Evolutionary conservation across 441 rosid genomes (phyloP), one percentile per base, ranked within the genome.

Genomic region (Erodium chrysanthum): DNA sequence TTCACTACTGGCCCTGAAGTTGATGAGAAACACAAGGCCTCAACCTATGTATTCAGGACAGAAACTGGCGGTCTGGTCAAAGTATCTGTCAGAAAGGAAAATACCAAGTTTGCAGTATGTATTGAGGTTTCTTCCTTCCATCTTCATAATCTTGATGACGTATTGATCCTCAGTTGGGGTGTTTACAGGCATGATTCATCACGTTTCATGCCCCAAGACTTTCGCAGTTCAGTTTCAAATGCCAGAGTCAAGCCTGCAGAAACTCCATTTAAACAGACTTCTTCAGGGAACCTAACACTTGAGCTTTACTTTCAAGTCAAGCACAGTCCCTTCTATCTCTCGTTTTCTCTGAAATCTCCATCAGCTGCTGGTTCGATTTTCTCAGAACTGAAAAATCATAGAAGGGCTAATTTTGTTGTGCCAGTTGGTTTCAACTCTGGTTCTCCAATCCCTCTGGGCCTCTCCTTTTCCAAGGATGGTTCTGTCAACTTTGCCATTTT

Each of bases 341-440:
- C 93, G 0, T 93, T 93, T 82, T 61, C 79, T 33, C 81, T 93
- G 73, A 91, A 89, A 79, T 75, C 78, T 66, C 67, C 68, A 40
- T 40, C 35, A 1, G 35, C 35, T 29, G 35, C 35, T 29, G 35
- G 35, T 29, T 29, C 46, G 9, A 70, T 50, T 91, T 93, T 7
- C 37, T 33, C 37, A 33, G 7, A 33, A 33, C 7, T 33, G 37
- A 33, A 33, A 8, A 33, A 3, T 33, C 37, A 33, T 5, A 33
- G 7, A 33, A 6, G 8, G 8, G 37, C 8, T 5, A 33, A 33
- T 33, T 33, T 33, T 78, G 84, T 87, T 72, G 90, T 85, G 33
- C 96, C 98, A 3, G 74, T 93, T 79, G 98, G 98, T 73, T 84
- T 89, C 37, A 74, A 68, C 77, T 70, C 81, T 0, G 97, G 97